These are phyloP conservation scores for Penicillium mononematosum DNA, from an alignment of 495 filamentous ascomycete genomes.

Conservation along the genomic window DNA sequence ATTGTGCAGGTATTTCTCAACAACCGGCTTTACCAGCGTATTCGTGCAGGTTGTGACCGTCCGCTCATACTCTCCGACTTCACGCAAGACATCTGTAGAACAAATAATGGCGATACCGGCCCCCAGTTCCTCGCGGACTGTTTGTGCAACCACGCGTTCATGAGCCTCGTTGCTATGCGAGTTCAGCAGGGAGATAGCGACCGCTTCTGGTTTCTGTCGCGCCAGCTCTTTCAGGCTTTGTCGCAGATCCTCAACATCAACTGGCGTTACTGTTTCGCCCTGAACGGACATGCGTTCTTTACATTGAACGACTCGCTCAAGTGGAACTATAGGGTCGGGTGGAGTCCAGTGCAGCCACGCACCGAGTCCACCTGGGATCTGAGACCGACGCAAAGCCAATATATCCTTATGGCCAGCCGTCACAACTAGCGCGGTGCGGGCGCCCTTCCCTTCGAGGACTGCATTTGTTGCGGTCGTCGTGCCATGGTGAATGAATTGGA, in stretches of 20 bases:
- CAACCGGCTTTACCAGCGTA: slow-evolving; percentile 50
- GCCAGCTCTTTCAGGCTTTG: slow-evolving; percentile 29
- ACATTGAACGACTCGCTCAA: slow-evolving; percentile 50
- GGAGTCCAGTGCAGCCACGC: slow-evolving; percentile 49
- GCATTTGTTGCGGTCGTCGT: slow-evolving; percentile 45
- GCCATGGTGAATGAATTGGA: slow-evolving; percentile 42
- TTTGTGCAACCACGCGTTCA: slow-evolving; percentile 37
- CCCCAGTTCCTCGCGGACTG: slow-evolving; percentile 40
- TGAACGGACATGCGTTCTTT: slow-evolving; percentile 46
- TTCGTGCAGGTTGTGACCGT: slow-evolving; percentile 53
- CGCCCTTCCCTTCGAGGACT: slow-evolving; percentile 44
- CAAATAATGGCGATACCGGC: slow-evolving; percentile 39
- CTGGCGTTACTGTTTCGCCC: slow-evolving; percentile 38
- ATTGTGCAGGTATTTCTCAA: slow-evolving; percentile 44
- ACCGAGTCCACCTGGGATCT: slow-evolving; percentile 50
- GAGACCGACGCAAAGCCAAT: slow-evolving; percentile 41
- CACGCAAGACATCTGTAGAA: slow-evolving; percentile 47
- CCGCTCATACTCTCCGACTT: slow-evolving; percentile 53
- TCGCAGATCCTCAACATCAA: slow-evolving; percentile 40
- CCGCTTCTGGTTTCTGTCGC: slow-evolving; percentile 42
- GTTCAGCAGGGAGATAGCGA: slow-evolving; percentile 50
- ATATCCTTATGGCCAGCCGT: slow-evolving; percentile 46
- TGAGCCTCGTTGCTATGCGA: slow-evolving; percentile 46
- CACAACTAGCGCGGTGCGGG: slow-evolving; percentile 39
- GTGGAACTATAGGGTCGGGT: slow-evolving; percentile 49